Evolutionary conservation across 208 protist genomes (phyloP).

Genomic region (Leishmania turanica): DNA sequence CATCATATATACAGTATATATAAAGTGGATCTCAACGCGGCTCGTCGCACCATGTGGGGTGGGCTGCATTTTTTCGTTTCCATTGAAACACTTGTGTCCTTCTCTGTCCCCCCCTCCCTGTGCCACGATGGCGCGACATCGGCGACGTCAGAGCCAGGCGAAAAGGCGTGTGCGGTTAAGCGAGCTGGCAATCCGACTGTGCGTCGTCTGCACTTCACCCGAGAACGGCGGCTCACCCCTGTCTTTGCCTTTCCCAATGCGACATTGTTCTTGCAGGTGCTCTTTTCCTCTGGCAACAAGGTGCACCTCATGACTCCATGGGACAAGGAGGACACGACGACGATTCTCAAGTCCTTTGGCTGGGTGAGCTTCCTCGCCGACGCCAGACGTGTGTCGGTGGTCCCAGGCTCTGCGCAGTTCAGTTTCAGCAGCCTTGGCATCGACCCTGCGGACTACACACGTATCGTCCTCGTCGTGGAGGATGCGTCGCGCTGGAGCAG

Average conservation of each 20-base stretch:
- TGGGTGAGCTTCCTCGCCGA: constrained; percentile 52
- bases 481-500: constrained; percentile 42
- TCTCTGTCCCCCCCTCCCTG: constrained; percentile 23
- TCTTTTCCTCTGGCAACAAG: constrained; percentile 53
- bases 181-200: constrained; percentile 50
- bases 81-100: constrained; percentile 55
- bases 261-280: constrained; percentile 64
- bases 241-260: constrained; percentile 61
- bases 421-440: constrained; percentile 48
- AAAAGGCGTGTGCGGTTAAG: constrained; percentile 11
- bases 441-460: constrained; percentile 31
- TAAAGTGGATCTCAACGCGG: background rate
- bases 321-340: constrained; percentile 36
- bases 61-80: constrained; percentile 76
- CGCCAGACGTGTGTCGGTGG: constrained; percentile 32
- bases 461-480: constrained; percentile 50
- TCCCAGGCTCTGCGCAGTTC: constrained; percentile 35
- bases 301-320: constrained; percentile 62
- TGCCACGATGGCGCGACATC: background rate
- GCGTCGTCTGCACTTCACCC: constrained; percentile 18
- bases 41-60: constrained; percentile 35
- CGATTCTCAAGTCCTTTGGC: constrained; percentile 49
- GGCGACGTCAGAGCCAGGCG: background rate
- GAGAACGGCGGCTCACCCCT: constrained; percentile 22
- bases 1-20: background rate